Base-by-base conservation (phyloP, 1,139 yeast species). In the Sugiyamaella novakii region DNA sequence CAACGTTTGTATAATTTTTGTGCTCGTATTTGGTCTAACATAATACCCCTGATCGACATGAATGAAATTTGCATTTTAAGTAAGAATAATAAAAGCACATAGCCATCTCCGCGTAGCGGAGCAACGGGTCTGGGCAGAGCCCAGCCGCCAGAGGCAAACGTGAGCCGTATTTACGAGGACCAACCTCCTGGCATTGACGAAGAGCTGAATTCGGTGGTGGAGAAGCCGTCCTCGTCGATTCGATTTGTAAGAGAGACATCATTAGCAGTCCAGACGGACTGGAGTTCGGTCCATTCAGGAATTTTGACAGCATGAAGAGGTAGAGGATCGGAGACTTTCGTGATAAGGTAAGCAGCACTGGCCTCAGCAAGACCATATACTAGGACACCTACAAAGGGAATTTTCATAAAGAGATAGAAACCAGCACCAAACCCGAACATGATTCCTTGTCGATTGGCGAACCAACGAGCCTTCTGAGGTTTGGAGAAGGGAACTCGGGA, bases 341-440 rank as follows among this genome's bases (percentile, higher is more conserved):
- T 76, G 37, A 81, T 64, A 43, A 81, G 66, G 55, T 77, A 79
- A 0, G 83, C 84, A 27, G 78, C 70, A 34, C 77, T 72, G 4
- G 80, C 72, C 58, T 79, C 78, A 2, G 83, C 83, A 48, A 79
- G 62, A n/a, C 80, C 79, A 55, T 78, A 78, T n/a, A 73, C 67
- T 5, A 79, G 59, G 14, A 78, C 69, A 0, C 83, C 76, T 1
- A 77, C 54, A 54, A 72, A 69, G 0, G 84, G 81, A 18, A 75
- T 63, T 36, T 70, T 65, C 50, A 79, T 64, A 36, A 78, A 59
- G 43, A 71, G 55, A 54, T 70, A 78, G 62, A 75, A 78, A 40
- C 75, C 73, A n/a, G 78, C 61, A 1, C 83, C 80, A 56, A 79
- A 80, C 1, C 86, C 86, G 56, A 78, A 77, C 38, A 81, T 64